Conservation (phyloP, 768 basidiomycete species). For the Dentipellis sp. region DNA sequence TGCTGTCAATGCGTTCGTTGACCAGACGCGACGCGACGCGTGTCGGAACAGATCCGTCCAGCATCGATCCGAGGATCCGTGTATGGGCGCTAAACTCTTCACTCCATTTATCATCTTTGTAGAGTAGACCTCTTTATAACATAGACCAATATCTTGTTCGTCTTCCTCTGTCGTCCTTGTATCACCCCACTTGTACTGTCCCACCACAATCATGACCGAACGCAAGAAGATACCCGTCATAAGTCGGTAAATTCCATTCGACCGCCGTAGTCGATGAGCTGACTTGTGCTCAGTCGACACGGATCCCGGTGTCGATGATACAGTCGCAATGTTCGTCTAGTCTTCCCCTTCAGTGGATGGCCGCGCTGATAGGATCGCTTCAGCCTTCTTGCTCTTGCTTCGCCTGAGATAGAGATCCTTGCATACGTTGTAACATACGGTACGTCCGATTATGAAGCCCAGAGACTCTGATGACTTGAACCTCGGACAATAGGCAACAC, state of each 20-base stretch:
- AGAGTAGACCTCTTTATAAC: no score
- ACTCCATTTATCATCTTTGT: no score
- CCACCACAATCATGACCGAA: not conserved
- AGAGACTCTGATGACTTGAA: not conserved
- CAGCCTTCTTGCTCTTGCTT: conserved; percentile 71
- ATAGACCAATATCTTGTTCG: no score
- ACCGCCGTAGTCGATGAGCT: conserved; percentile 29
- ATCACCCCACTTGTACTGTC: no score
- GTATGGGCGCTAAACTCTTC: no score
- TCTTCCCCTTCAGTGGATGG: not conserved
- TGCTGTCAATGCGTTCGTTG: no score
- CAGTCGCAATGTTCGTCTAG: conserved; percentile 57
- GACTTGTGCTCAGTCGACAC: conserved; percentile 53
- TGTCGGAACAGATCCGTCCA: no score
- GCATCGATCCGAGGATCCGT: no score
- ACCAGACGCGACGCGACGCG: no score
- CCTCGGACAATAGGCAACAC: conserved; percentile 50
- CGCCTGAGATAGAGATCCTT: conserved; percentile 75
- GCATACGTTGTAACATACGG: conserved; percentile 74
- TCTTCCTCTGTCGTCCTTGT: no score
- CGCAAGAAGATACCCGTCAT: conserved; percentile 1
- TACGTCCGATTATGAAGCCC: conserved; percentile 21
- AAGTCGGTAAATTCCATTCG: not conserved
- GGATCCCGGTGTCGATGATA: conserved; percentile 82
- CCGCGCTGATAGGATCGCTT: not conserved